Conservation (phyloP, 495 filamentous ascomycete genomes). For the Podospora pseudoanserina region DNA sequence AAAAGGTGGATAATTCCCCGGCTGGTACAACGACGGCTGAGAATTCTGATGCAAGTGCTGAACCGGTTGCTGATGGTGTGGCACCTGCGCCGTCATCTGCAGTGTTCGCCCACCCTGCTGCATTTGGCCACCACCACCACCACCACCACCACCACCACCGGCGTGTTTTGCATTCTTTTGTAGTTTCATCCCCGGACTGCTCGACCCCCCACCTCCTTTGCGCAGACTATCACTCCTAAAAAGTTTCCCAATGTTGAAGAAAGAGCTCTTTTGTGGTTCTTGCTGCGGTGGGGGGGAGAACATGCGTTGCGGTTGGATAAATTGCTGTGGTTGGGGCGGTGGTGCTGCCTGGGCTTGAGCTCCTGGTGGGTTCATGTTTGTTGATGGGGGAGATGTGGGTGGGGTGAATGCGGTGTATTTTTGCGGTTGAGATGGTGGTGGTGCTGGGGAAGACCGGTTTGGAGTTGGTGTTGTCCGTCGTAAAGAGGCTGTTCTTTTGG, state of each 20-base stretch:
- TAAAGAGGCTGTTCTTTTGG: background rate
- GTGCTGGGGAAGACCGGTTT: background rate
- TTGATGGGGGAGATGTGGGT: background rate
- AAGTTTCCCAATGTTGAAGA: background rate
- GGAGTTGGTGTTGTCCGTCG: background rate
- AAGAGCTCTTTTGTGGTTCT: background rate
- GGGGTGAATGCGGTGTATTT: background rate
- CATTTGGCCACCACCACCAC: background rate
- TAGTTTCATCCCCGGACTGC: background rate
- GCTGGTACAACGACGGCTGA: background rate
- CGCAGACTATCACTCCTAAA: background rate
- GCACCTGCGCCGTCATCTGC: conserved; percentile 10
- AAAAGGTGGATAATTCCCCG: conserved; percentile 1
- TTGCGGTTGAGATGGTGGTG: background rate
- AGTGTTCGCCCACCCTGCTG: background rate
- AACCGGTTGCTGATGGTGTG: conserved; percentile 1
- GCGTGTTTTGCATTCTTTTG: background rate
- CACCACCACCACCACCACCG: too few relatives aligned
- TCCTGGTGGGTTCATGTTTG: background rate
- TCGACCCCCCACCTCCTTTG: background rate
- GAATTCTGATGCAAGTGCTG: background rate
- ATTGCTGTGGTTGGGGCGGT: too few relatives aligned
- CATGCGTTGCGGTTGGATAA: background rate
- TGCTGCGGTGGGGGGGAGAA: background rate
- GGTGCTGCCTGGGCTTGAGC: background rate